phyloP scores from a whole-genome alignment of 2,329 filamentous ascomycete species.

The Colletotrichum sp. region DNA sequence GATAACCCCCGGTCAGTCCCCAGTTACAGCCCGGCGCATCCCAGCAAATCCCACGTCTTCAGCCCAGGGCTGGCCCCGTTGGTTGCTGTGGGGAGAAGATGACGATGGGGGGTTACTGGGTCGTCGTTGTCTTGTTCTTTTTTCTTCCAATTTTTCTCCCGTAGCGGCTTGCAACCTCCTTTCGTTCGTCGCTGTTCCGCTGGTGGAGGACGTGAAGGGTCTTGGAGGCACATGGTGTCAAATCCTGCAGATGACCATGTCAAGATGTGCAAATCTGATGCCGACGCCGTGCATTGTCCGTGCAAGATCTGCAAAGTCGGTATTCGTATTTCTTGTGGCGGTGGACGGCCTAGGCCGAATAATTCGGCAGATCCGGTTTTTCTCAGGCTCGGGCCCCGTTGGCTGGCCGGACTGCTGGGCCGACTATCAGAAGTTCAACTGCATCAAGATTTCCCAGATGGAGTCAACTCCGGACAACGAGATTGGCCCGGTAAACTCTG shows the following conservation, averaged over 20 bases:
- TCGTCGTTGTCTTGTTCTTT: neutral
- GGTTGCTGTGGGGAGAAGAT: constrained; percentile 22
- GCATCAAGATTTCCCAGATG: neutral
- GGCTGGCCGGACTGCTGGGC: constrained; percentile 9
- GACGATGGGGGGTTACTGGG: constrained; percentile 19
- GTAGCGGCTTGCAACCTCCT: neutral
- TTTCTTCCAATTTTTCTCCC: neutral
- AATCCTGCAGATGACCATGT: neutral
- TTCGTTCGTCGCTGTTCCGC: constrained; percentile 6
- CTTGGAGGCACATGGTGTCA: neutral
- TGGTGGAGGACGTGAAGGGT: constrained; percentile 1
- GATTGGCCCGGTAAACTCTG: neutral
- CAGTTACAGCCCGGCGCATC: constrained; percentile 5
- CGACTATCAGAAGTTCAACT: neutral
- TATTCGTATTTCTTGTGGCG: neutral
- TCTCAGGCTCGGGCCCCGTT: neutral
- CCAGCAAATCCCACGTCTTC: constrained; percentile 19
- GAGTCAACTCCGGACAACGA: neutral
- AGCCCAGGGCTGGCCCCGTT: constrained; percentile 19
- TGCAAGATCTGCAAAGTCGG: neutral
- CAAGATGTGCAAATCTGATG: neutral
- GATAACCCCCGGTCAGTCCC: constrained; percentile 1
- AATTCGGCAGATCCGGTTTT: constrained; percentile 5
- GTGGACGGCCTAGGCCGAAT: neutral
- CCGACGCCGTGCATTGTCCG: neutral